Conservation (phyloP, 116 monocot genomes). For the Zostera marina region DNA sequence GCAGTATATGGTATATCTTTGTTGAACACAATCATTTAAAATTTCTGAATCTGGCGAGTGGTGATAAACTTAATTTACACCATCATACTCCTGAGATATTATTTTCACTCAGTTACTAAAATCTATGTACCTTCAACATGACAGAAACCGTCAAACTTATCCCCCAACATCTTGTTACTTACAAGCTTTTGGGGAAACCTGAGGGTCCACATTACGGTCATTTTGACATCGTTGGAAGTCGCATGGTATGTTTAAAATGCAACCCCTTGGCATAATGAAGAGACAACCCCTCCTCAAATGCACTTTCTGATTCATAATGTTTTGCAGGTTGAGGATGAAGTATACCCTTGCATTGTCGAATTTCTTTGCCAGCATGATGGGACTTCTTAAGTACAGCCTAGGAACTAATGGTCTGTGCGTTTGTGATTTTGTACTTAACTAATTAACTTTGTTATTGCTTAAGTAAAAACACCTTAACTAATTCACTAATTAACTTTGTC, state of each 20-base stretch:
- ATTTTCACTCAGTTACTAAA: not conserved
- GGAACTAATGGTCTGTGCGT: too few species aligned
- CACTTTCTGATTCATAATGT: not conserved
- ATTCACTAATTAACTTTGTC: too few species aligned
- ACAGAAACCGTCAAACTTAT: constrained; percentile 87
- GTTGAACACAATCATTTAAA: too few species aligned
- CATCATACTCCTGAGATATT: too few species aligned
- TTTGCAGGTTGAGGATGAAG: constrained; percentile 60
- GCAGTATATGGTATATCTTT: constrained; percentile 65
- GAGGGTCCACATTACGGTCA: constrained; percentile 90
- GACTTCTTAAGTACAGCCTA: not conserved
- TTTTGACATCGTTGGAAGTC: constrained; percentile 87
- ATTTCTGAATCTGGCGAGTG: too few species aligned
- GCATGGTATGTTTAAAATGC: constrained; percentile 52
- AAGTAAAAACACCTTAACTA: too few species aligned
- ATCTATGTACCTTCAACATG: not conserved
- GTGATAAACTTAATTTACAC: too few species aligned
- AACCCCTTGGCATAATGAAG: too few species aligned
- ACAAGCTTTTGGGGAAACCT: constrained; percentile 62
- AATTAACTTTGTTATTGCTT: too few species aligned
- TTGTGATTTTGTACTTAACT: too few species aligned
- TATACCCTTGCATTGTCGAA: constrained; percentile 71
- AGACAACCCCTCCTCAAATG: not conserved
- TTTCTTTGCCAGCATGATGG: constrained; percentile 31
- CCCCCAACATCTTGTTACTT: constrained; percentile 38